Evolutionary conservation across 305 asterid genomes (phyloP).

Genomic region (Fraxinus platypoda): DNA sequence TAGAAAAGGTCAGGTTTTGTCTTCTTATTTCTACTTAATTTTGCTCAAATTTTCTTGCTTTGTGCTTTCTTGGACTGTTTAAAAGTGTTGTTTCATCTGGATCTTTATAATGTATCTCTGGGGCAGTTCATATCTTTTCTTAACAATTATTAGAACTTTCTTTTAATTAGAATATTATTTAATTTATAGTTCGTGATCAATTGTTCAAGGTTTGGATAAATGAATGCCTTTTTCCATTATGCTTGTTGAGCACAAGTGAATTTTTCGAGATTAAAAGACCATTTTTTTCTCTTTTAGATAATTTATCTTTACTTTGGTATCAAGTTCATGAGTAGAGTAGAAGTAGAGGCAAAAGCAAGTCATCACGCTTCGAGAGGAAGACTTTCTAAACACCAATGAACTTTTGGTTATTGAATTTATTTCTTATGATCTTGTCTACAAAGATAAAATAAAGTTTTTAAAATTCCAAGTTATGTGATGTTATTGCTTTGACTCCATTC

Average conservation of each 20-base stretch:
- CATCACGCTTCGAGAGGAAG: neutral
- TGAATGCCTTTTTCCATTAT: neutral
- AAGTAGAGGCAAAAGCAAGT: neutral
- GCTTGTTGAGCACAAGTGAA: neutral
- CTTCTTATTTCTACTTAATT: neutral
- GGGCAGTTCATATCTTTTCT: neutral
- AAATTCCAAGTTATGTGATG: neutral
- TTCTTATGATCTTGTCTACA: neutral
- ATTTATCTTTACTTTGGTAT: neutral
- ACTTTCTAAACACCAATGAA: neutral
- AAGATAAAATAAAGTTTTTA: neutral
- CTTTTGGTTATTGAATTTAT: neutral
- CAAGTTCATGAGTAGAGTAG: neutral
- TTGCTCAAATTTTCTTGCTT: neutral
- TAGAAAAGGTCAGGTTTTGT: constrained; percentile 38
- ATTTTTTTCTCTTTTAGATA: neutral
- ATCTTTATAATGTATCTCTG: neutral
- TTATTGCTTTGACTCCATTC: neutral
- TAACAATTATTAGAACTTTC: neutral
- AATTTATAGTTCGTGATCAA: neutral
- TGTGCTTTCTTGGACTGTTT: constrained; percentile 6
- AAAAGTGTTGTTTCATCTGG: neutral
- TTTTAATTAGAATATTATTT: neutral
- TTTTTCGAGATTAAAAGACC: neutral
- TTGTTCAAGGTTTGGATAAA: neutral